phyloP scores from a whole-genome alignment of 2,329 filamentous ascomycete species.

The Colletotrichum endophyticum region DNA sequence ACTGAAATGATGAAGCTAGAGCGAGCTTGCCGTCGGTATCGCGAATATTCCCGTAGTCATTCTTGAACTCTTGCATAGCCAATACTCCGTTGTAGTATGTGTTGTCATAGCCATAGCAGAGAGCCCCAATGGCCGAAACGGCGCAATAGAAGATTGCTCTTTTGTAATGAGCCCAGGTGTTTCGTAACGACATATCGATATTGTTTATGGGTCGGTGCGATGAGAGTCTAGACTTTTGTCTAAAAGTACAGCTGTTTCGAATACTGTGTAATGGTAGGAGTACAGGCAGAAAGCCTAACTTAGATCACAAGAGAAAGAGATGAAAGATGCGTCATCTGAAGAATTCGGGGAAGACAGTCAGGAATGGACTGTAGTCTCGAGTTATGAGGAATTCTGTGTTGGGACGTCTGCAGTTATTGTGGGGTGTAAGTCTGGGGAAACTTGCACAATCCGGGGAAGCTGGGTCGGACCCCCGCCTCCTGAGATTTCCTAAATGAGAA shows the following conservation, averaged over 20 bases:
- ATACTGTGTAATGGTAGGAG: background rate
- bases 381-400: background rate
- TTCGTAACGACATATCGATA: background rate
- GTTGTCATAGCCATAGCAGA: slow-evolving; percentile 28
- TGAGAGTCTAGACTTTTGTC: background rate
- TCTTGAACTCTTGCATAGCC: slow-evolving; percentile 31
- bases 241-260: background rate
- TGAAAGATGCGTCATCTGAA: background rate
- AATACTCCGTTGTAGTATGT: slow-evolving; percentile 26
- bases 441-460: background rate
- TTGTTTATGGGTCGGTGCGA: background rate
- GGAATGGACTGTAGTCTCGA: background rate
- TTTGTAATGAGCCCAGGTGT: background rate
- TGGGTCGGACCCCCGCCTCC: background rate
- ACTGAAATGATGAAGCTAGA: background rate
- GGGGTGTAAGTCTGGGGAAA: background rate
- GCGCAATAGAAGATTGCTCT: background rate
- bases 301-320: background rate
- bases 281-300: background rate
- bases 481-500: background rate
- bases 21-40: slow-evolving; percentile 21
- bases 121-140: background rate
- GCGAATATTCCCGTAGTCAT: slow-evolving; percentile 27
- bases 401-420: background rate
- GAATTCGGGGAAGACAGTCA: background rate